Evolutionary conservation across 179 eudicot genomes (phyloP), one percentile per base, ranked within the genome.

Genomic region (Monotropa hypopitys): DNA sequence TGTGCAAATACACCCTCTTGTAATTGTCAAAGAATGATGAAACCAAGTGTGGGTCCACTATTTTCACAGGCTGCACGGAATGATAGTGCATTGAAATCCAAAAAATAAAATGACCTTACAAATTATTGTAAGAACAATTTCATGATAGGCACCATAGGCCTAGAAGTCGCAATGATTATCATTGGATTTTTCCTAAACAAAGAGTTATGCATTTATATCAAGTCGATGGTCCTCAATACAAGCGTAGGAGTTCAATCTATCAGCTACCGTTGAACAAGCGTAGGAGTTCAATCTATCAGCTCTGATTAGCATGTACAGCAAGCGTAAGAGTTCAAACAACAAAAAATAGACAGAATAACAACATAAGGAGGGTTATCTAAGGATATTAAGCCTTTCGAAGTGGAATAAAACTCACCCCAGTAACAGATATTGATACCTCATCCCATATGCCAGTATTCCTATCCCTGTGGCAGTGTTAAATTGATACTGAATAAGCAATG

Each of bases 361-460:
- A 45, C 50, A 78, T 7, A 49, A 10, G 45, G 32, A 71, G 49
- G 26, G 69, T 9, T 53, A 32, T 40, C 30, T 3, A 46, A 57
- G 47, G 46, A 72, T 50, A 51, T 69, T 69, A 51, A 16, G 53
- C 68, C 69, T 23, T 53, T 23, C 50, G 53, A 59, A 53, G 20
- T 40, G 51, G 20, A 76, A 23, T 15, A 40, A 13, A 80, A 85
- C 97, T 83, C 76, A 95, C 99, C 97, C 99, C 99, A 46, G 92
- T 87, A 75, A 91, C 86, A 73, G 89, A 78, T 81, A 93, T 81
- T 70, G 98, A 96, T 61, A 96, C 98, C 85, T 93, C 98, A 79
- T 96, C 99, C 99, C 99, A 96, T 82, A 96, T 93, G 78, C 99
- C 99, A 84, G 99, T 96, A 84, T 96, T 96, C 82, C 99, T 84